phyloP scores from a whole-genome alignment of 306 rosid species.

The Fragaria vesca region DNA sequence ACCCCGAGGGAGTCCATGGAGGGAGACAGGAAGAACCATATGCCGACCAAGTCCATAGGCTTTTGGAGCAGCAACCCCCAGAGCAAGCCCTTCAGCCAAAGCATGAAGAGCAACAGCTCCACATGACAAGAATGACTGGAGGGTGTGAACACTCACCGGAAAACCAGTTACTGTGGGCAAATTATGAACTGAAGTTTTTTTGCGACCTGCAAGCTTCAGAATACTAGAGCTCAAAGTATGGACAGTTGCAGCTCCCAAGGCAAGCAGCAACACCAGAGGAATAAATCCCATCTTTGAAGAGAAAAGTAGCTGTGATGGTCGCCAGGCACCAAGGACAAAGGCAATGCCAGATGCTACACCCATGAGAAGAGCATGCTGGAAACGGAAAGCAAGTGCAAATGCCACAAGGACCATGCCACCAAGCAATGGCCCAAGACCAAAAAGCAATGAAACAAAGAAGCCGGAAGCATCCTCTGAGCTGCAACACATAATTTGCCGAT shows the following conservation, averaged over 20 bases:
- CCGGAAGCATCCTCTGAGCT: conserved; percentile 98
- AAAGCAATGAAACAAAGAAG: conserved; percentile 91
- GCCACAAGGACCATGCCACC: conserved; percentile 79
- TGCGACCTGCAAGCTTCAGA: conserved; percentile 55
- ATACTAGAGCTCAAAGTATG: conserved; percentile 57
- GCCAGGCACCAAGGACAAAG: conserved; percentile 95
- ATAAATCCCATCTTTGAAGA: conserved; percentile 75
- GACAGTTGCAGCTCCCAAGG: conserved; percentile 64
- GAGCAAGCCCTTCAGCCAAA: conserved; percentile 93
- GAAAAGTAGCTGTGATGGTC: conserved; percentile 78
- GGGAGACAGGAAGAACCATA: conserved; percentile 96
- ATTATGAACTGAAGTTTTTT: conserved; percentile 53
- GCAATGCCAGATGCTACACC: conserved; percentile 96
- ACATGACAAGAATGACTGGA: conserved; percentile 86
- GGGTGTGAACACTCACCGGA: conserved; percentile 80
- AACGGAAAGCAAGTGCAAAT: conserved; percentile 75
- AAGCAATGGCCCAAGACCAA: conserved; percentile 93
- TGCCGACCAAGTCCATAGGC: conserved; percentile 95
- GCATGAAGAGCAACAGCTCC: conserved; percentile 92
- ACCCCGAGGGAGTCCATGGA: conserved; percentile 96
- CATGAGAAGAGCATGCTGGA: conserved; percentile 92
- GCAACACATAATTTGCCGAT: conserved; percentile 30
- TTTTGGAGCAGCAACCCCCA: conserved; percentile 99
- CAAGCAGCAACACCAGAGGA: conserved; percentile 52
- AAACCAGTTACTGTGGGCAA: conserved; percentile 50